Evolutionary conservation across 768 basidiomycete species (phyloP).

Genomic region (Auriculariales sp.): DNA sequence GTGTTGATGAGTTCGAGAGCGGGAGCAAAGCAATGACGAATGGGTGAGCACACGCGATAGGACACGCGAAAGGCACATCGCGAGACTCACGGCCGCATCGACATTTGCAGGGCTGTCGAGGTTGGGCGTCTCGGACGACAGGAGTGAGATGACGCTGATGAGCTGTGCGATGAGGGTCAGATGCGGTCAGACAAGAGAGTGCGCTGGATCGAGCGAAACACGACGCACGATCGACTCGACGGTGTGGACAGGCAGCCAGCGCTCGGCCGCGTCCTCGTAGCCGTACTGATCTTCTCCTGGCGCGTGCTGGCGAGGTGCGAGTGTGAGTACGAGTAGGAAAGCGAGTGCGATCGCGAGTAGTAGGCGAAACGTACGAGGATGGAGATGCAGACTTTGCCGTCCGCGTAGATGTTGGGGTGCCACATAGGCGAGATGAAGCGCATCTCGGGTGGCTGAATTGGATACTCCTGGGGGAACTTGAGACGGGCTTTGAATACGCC

Average conservation of each 20-base stretch:
- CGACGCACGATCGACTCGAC: slow-evolving; percentile 82
- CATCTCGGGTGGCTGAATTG: slow-evolving; percentile 89
- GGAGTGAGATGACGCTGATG: slow-evolving; percentile 86
- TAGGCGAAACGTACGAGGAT: slow-evolving; percentile 46
- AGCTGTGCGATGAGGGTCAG: slow-evolving; percentile 38
- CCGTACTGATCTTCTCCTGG: slow-evolving; percentile 93
- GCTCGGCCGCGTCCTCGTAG: slow-evolving; percentile 91
- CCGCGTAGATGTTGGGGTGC: slow-evolving; percentile 95
- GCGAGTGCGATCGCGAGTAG: too few species aligned
- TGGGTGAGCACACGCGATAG: not conserved
- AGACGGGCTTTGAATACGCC: slow-evolving; percentile 89
- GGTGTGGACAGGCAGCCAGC: slow-evolving; percentile 96
- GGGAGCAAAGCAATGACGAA: not conserved
- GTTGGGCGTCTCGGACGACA: slow-evolving; percentile 85
- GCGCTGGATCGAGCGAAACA: not conserved
- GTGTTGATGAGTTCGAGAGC: too few species aligned
- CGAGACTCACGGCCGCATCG: slow-evolving; percentile 53
- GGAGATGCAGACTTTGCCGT: slow-evolving; percentile 90
- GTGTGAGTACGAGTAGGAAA: slow-evolving; percentile 5
- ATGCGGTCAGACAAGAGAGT: not conserved
- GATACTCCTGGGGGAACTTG: slow-evolving; percentile 82
- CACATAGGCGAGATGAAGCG: slow-evolving; percentile 89
- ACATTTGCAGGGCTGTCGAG: slow-evolving; percentile 92
- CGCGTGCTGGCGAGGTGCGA: slow-evolving; percentile 45
- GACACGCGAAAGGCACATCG: not conserved